Base-by-base conservation (phyloP, 768 basidiomycete genomes). In the Strobilomyces confusus region DNA sequence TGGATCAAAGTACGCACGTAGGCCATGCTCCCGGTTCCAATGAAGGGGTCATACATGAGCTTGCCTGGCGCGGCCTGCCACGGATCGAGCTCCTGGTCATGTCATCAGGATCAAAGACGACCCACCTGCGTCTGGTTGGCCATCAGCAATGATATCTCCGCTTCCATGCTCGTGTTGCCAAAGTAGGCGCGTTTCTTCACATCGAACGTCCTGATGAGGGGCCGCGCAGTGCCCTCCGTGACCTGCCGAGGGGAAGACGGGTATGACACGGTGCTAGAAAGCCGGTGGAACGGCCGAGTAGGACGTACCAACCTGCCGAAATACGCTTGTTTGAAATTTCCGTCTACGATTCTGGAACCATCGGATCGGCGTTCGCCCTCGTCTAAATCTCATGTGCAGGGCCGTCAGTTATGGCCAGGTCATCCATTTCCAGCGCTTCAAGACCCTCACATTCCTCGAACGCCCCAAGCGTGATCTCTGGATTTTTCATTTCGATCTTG, bases 131-230 rank as follows among this genome's bases (percentile, higher is more conserved):
- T 85, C 69, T 99, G 97, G 61, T 95, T 95, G 9, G 95, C 92
- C 95, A 98, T 98, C 25, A 98, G 71, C 42, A 99, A 74, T 2
- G 93, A 95, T 44, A 98, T 86, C 68, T 98, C 94, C 0, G 95
- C 84, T 60, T 97, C 95, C 97, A 99, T 99, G 62, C 90, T 91
- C 0, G 97, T 99, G 59, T 95, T 99, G 4, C 97, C 97, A 68
- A 84, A 98, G 64, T 89, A 98, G 14, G 75, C 73, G 9, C 97
- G 80, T 60, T 92, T 91, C 69, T 97, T 98, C 45, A 99, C 87
- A 55, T 91, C 86, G 55, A 92, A 95, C 49, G 73, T 79, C 44
- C 73, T 69, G 44, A 92, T 77, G 32, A 95, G 74, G 3, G 74
- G 64, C 6, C 95, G 82, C 0, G 90, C 88, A 25, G 78, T 75